Evolutionary conservation across 176 grass and related monocot species (phyloP).

Genomic region (Typha latifolia): DNA sequence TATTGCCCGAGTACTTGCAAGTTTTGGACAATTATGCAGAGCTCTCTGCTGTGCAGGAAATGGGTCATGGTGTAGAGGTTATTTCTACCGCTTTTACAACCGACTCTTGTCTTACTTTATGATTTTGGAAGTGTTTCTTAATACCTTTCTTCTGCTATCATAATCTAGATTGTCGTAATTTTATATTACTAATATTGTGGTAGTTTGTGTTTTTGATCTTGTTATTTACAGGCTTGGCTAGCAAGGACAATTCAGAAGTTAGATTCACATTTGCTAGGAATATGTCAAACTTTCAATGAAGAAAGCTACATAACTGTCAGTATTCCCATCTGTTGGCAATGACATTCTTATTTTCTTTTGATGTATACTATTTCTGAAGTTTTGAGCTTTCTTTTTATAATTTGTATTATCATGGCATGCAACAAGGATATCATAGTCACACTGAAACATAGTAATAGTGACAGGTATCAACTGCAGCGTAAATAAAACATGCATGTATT

Average conservation of each 20-base stretch:
- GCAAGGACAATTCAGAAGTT: conserved; percentile 78
- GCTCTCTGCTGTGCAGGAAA: conserved; percentile 80
- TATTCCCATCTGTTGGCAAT: conserved; percentile 25
- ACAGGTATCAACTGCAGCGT: too few relatives aligned
- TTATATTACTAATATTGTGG: not conserved
- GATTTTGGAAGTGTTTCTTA: not conserved
- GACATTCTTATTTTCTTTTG: conserved; percentile 9
- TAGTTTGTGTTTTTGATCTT: conserved; percentile 26
- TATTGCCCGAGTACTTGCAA: conserved; percentile 98
- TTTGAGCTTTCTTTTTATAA: not conserved
- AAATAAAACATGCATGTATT: too few relatives aligned
- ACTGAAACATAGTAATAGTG: too few relatives aligned
- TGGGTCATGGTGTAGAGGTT: conserved; percentile 84
- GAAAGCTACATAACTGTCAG: conserved; percentile 91
- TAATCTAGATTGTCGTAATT: not conserved
- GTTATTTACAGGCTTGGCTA: conserved; percentile 64
- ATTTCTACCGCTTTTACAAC: conserved; percentile 1
- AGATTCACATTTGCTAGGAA: conserved; percentile 70
- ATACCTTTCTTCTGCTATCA: not conserved
- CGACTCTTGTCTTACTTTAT: not conserved
- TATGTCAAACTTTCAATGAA: conserved; percentile 83
- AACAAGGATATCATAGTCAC: too few relatives aligned
- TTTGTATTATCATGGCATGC: not conserved
- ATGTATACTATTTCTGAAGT: not conserved
- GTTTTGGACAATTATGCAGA: conserved; percentile 95